Percentiles rank a stretch among this genome's conserved stretches.
Conservation (phyloP, 2,329 filamentous ascomycete genomes). For the Nemania sp. region DNA sequence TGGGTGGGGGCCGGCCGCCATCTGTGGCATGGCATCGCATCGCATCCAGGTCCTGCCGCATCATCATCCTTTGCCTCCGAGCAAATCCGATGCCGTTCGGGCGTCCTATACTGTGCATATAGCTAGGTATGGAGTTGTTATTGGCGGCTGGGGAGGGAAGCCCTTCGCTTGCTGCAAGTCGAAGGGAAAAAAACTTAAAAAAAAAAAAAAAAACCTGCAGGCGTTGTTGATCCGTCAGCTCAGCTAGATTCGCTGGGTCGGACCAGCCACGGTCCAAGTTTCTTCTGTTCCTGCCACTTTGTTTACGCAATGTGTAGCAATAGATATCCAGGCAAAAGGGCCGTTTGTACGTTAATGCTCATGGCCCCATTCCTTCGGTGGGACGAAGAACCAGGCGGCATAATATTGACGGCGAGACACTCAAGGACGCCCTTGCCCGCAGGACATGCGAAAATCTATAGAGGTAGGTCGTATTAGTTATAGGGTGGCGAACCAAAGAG, state of each 20-base stretch:
- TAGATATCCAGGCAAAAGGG: neutral
- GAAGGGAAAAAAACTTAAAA: too few relatives aligned
- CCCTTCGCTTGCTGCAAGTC: slow-evolving; percentile 4
- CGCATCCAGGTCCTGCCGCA: neutral
- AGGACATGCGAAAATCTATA: neutral
- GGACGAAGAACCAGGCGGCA: neutral
- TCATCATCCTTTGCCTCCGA: slow-evolving; percentile 5
- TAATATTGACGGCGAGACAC: slow-evolving; percentile 2
- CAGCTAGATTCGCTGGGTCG: neutral
- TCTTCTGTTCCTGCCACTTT: neutral
- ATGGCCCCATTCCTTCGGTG: slow-evolving; percentile 7
- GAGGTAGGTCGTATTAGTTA: neutral
- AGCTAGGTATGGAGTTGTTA: neutral
- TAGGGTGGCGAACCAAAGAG: neutral
- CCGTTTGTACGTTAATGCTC: neutral
- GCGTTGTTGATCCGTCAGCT: neutral
- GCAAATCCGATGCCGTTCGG: slow-evolving; percentile 8
- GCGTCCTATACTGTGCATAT: neutral
- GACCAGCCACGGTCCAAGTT: neutral
- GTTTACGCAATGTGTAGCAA: neutral
- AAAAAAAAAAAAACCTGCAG: slow-evolving; percentile 1
- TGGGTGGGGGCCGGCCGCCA: neutral
- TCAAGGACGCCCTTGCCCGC: neutral
- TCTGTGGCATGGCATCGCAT: neutral
- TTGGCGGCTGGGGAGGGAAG: neutral